Evolutionary conservation across 2,329 filamentous ascomycete species (phyloP), one percentile per base, ranked within the genome.

Genomic region (Beauveria scarabaeidicola): DNA sequence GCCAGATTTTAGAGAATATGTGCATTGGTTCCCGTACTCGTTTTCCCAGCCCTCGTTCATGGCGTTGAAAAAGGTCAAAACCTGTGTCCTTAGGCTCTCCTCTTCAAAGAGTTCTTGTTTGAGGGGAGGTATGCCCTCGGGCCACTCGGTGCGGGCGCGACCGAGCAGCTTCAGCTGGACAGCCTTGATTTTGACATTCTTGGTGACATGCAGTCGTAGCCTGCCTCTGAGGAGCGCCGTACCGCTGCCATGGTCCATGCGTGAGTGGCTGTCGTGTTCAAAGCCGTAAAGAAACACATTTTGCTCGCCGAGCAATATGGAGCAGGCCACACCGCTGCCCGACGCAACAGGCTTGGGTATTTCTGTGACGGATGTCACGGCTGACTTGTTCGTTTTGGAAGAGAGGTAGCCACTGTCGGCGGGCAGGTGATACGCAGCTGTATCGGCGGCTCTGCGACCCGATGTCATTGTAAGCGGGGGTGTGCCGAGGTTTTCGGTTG

Each of bases 171-270:
- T 93, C 56, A 99, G 78, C 6, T 89, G 91, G 25, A 99, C 83
- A 4, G 90, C 88, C 77, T 96, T 97, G 65, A 99, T 86, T 74
- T 99, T 99, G 51, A 91, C 85, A 64, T 90, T 89, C 70, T 97
- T 97, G 50, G 89, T 87, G 13, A 97, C 83, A 61, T 87, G 87
- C 43, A 99, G 72, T 67, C 90, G 87, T 59, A 99, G 74, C 64
- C 86, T 91, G 19, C 94, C 94, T 59, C 94, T 83, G 15, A 99
- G 79, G 69, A 99, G 87, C 1, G 92, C 89, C 7, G 91, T 93
- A 85, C 90, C 61, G 84, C 90, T 59, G 70, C 76, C 65, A 2
- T 81, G 80, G 11, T 84, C 81, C 50, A 69, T 70, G 41, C 70
- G 65, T 8, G 73, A 70, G 65, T 81, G 79, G 52, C 87, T 83